A percentile compares a stretch with the other conserved stretches of the same genome.
These are phyloP conservation scores for Ceratorhiza oryzae-sativae DNA, from an alignment of 1,284 basidiomycete genomes.

Conservation along the genomic window DNA sequence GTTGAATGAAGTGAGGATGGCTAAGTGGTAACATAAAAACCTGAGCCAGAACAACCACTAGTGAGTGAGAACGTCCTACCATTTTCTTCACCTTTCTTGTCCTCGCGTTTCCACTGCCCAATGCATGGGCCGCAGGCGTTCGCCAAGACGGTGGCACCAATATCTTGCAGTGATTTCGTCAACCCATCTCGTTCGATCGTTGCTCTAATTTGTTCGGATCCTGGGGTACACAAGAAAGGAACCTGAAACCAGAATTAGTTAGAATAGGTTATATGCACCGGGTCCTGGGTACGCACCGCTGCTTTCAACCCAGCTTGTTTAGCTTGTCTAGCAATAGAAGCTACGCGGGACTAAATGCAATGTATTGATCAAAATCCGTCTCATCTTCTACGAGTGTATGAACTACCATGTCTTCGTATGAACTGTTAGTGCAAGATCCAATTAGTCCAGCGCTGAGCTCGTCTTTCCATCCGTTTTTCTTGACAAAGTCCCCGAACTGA, in stretches of 20 bases:
- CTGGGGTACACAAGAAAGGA: slow-evolving; percentile 96
- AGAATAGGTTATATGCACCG: background rate
- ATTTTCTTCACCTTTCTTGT: slow-evolving; percentile 91
- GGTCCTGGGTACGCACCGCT: slow-evolving; percentile 57
- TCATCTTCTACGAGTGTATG: background rate
- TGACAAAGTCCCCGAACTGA: slow-evolving; percentile 81
- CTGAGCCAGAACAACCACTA: background rate
- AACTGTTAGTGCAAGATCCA: slow-evolving; percentile 98
- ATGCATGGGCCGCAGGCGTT: slow-evolving; percentile 99
- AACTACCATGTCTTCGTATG: slow-evolving; percentile 87
- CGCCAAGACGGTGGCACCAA: slow-evolving; percentile 91
- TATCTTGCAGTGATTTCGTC: slow-evolving; percentile 78
- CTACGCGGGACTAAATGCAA: slow-evolving; percentile 62
- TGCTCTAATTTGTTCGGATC: slow-evolving; percentile 96
- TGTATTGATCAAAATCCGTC: background rate
- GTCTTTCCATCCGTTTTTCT: slow-evolving; percentile 90
- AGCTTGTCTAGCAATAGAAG: slow-evolving; percentile 91
- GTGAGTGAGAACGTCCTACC: slow-evolving; percentile 55
- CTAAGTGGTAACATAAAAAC: slow-evolving; percentile 53
- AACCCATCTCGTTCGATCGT: slow-evolving; percentile 96
- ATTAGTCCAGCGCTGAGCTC: slow-evolving; percentile 91
- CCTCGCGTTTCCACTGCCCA: slow-evolving; percentile 98
- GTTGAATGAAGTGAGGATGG: slow-evolving; percentile 98
- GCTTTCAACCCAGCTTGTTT: slow-evolving; percentile 80
- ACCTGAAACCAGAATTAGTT: slow-evolving; percentile 58